Base-by-base conservation (phyloP, 2,329 filamentous ascomycete species). In the Lecanicillium sp. region DNA sequence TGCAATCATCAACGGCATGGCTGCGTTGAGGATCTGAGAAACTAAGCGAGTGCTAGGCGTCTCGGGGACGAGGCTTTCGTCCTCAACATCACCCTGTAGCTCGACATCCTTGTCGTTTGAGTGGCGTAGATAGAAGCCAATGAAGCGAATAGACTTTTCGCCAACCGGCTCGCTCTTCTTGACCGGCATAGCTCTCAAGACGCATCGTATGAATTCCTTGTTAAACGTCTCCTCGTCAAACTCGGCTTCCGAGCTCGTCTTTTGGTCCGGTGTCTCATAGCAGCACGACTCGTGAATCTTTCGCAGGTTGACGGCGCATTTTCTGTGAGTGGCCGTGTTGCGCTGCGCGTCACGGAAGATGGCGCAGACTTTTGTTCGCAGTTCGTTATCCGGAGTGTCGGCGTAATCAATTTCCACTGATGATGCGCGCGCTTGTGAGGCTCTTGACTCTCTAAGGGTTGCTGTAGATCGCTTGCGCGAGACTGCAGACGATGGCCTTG, bases 101-200 rank as follows among this genome's bases (percentile, higher is more conserved):
- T 85, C 80, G 46, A 78, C 80, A 54, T 88, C 83, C 62, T 80
- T 81, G 45, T 80, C 76, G 51, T 73, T 75, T 16, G 77, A 72
- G 54, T 88, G 76, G 46, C 80, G 80, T 51, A 98, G 64, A 59
- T 94, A 98, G 29, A 87, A 68, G n/a, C 85, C 87, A 45, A 94
- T 65, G 56, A 98, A 98, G 33, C 85, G 78, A 42, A 96, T 76
- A 13, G 84, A 75, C 51, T 85, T 80, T 58, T 96, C 90, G 17
- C 88, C 92, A 2, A 85, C 89, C 12, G 76, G 71, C 63, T 98
- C 92, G 28, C 85, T 83, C 69, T 95, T 96, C 69, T 90, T 94
- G 42, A 96, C 80, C 1, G 83, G 77, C 68, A 98, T 76, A 36
- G 90, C 74, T 40, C 88, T 75, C 49, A 94, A 60, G 17, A 94